Percentiles rank a stretch among this genome's conserved stretches.
Conservation (phyloP, 176 grass and related monocot species). For the Zea luxurians region DNA sequence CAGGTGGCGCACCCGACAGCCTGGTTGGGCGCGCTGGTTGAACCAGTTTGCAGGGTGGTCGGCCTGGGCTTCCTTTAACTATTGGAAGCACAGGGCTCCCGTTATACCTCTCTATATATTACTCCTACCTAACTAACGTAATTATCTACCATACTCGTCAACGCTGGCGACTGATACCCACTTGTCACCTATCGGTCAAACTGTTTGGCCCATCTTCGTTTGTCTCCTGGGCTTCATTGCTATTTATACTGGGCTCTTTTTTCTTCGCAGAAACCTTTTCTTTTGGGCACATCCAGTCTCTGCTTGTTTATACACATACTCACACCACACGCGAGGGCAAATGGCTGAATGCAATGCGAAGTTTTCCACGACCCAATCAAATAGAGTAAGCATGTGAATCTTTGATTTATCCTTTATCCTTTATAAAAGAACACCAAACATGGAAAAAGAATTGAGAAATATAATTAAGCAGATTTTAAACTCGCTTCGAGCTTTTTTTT, state of each 20-base stretch:
- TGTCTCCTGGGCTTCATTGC: not conserved
- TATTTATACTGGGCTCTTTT: not conserved
- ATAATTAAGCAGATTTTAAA: no score
- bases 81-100: no score
- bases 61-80: no score
- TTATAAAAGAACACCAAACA: not conserved
- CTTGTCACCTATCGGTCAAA: slow-evolving; percentile 24
- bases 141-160: not conserved
- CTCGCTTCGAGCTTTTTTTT: no score
- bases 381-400: not conserved
- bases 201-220: not conserved
- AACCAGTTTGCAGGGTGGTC: no score
- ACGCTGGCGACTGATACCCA: not conserved
- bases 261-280: not conserved
- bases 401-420: not conserved
- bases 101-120: no score
- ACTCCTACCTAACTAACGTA: no score
- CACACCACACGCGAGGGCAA: not conserved
- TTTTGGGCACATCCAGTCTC: not conserved
- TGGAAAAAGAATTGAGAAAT: slow-evolving; percentile 1
- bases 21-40: no score
- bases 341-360: not conserved
- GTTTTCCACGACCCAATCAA: not conserved
- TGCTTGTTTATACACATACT: not conserved
- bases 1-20: no score